These are phyloP conservation scores for Musa balbisiana DNA, from an alignment of 202 grass and related monocot genomes.

Conservation along the genomic window DNA sequence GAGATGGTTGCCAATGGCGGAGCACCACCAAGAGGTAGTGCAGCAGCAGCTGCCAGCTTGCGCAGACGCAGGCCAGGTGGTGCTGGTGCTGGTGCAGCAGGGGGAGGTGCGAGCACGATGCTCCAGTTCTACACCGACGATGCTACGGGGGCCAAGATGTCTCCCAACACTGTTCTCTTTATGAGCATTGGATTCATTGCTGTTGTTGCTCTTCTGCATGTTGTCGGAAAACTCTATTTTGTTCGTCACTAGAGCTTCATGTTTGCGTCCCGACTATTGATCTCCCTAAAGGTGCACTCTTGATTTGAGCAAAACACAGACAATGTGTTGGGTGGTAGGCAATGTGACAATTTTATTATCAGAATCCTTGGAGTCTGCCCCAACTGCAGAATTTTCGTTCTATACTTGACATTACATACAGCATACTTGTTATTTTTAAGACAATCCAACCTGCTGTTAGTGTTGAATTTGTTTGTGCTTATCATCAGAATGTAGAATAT, in stretches of 20 bases:
- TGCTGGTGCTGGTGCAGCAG: conserved; percentile 23
- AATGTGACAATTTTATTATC: too few species aligned
- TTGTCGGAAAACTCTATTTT: conserved; percentile 78
- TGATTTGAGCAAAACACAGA: neutral
- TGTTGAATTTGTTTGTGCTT: too few species aligned
- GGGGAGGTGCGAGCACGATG: conserved; percentile 61
- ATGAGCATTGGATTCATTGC: conserved; percentile 94
- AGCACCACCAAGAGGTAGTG: conserved; percentile 49
- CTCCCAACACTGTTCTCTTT: conserved; percentile 76
- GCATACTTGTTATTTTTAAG: too few species aligned
- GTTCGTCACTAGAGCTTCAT: conserved; percentile 11
- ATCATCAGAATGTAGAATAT: too few species aligned
- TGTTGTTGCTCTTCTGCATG: conserved; percentile 70
- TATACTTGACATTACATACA: too few species aligned
- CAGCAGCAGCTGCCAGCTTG: conserved; percentile 74
- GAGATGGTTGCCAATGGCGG: conserved; percentile 87
- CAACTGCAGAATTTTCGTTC: too few species aligned
- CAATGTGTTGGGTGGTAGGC: neutral
- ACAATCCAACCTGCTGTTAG: too few species aligned
- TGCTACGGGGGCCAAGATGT: conserved; percentile 75
- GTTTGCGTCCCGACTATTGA: neutral
- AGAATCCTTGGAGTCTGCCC: too few species aligned
- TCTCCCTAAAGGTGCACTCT: neutral
- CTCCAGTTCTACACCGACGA: conserved; percentile 97
- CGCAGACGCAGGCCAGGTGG: conserved; percentile 56